Evolutionary conservation across 306 rosid genomes (phyloP), one percentile per base, ranked within the genome.

Genomic region (Medicago lupulina): DNA sequence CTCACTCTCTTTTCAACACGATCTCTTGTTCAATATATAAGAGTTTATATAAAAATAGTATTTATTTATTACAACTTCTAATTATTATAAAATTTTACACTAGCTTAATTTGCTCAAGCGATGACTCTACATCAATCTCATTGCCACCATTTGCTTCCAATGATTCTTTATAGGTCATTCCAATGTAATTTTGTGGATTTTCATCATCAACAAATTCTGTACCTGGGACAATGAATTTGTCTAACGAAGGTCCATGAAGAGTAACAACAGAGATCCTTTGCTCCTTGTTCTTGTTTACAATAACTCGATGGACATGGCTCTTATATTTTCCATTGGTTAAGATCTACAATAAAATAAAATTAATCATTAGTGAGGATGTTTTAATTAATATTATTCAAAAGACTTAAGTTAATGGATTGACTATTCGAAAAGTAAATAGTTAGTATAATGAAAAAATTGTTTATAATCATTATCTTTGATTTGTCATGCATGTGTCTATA

Each of bases 261-360:
- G 83, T 81, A 7, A 85, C 89, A 54, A 87, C 75, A 0, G 93
- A 81, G 21, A 66, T 78, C 75, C 91, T 87, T 53, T 82, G 71
- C 78, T 77, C 80, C 66, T 81, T 34, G 67, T 89, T 89, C 18
- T 83, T 85, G 43, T 69, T 79, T 7, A 89, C 87, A 67, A 85
- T 64, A 10, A 89, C 93, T 65, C 89, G 82, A 62, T 89, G 91
- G 39, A 85, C 40, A 66, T 87, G 93, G 25, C 93, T 89, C 80
- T 83, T 85, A 41, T 87, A 85, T 69, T 81, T 87, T 19, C 89
- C 91, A 76, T 89, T 89, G 0, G 88, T 87, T 62, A 89, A 75
- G 18, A 87, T 85, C 91, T 87, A 40, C 16, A 16, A 53, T 61
- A 21, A 38, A 54, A 71, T 1, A 23, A 4, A 14, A 18, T n/a